Evolutionary conservation across 1,284 basidiomycete species (phyloP), one percentile per base, ranked within the genome.

Genomic region (Mycena sp.): DNA sequence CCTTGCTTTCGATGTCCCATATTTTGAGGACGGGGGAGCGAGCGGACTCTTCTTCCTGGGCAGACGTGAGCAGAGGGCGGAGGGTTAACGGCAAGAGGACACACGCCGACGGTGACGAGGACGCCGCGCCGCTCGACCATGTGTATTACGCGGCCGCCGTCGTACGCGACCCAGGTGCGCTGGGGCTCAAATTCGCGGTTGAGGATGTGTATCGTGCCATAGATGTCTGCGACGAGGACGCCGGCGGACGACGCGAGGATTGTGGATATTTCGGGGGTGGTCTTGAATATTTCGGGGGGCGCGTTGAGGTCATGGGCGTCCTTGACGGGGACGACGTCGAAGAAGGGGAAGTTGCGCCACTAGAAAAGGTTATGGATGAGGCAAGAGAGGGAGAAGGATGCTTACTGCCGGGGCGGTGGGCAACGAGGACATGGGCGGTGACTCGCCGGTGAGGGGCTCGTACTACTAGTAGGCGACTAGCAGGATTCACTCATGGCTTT

Each of bases 281-380:
- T 85, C 88, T 90, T 90, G 82, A 96, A 89, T 25, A 93, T 82
- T 59, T 92, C 87, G 0, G 94, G 94, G 2, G 89, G 79, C 59
- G 84, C 87, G 0, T 86, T 85, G 7, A 92, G 79, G 73, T 96
- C 93, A 69, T 95, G 89, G 1, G 85, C 79, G 73, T 95, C 95
- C 75, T 89, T 94, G 67, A 96, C 88, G 6, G 86, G 84, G 3
- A 87, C 83, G 12, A 83, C 80, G 66, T 93, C 87, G 70, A 94
- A 94, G 85, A 94, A 94, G 2, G 87, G 83, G 79, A 96, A 96
- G 73, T 94, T 92, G 40, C 91, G 85, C 87, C 91, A 94, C 92
- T 94, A 68, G 32, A 53, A 60, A 19, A 4, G 37, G 48, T 58
- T 55, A 65, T 41, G 55, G 11, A 25, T 29, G 11, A 23, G 19